Evolutionary conservation across 352 stramenopile species (phyloP), one percentile per base, ranked within the genome.

Genomic region (Phytopythium delawarense): DNA sequence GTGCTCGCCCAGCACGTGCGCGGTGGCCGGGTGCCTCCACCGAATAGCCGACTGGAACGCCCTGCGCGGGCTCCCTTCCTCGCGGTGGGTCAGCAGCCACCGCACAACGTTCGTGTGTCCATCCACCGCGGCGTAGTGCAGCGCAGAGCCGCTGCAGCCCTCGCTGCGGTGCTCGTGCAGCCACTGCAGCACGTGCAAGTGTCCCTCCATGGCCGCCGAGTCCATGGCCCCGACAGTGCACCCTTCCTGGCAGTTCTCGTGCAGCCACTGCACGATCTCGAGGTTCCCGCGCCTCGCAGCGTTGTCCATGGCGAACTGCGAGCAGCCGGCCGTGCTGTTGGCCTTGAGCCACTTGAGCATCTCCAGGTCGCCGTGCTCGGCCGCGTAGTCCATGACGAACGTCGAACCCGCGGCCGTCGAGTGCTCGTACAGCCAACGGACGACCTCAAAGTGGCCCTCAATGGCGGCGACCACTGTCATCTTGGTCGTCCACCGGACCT

Each of bases 381-480:
- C 70, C 23, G 70, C 70, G 30, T 64, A 74, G 64, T 76, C 70
- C 70, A 76, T 76, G 50, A 76, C 65, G 46, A 71, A 67, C 8
- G 69, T 67, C 55, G 69, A 76, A 25, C 65, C 65, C 3, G 59
- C 58, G 13, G 62, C 69, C 9, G 69, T 61, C 13, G 69, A 76
- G 48, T 76, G 63, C 21, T 67, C 64, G 32, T 67, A 55, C 35
- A 74, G 61, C 70, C 70, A 76, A 21, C 59, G 61, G 15, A 81
- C 71, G 58, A 81, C 65, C 15, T 73, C 61, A 21, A 81, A 74
- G 34, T 81, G 74, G 11, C 70, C 71, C 51, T 79, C 68, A 18
- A 77, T 76, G 21, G 73, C 73, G 15, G 73, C 71, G n/a, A 77
- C 66, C 1, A 76, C 63, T 62, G 63, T 69, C 65, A 73, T 76